phyloP scores from a whole-genome alignment of 768 basidiomycete genomes.

The Clavulina sp. region DNA sequence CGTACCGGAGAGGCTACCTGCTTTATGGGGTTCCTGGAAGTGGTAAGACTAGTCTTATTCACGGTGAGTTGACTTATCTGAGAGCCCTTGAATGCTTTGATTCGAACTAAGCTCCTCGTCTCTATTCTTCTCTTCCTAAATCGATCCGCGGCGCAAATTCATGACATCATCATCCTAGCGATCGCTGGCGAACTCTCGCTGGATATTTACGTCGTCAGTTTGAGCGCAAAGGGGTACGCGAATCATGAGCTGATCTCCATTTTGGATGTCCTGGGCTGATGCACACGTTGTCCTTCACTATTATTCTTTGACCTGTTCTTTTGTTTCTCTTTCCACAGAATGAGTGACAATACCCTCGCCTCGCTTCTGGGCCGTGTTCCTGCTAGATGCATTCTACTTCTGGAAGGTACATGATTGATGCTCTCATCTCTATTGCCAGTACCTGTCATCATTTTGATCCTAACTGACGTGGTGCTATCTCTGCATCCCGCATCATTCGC shows the following conservation, averaged over 20 bases:
- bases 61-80: constrained; percentile 1
- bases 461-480: too few relatives aligned
- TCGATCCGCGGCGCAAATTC: not conserved
- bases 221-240: constrained; percentile 77
- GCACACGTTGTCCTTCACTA: not conserved
- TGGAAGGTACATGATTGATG: constrained; percentile 52
- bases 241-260: too few relatives aligned
- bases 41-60: constrained; percentile 9
- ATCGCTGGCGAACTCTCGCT: constrained; percentile 47
- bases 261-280: not conserved
- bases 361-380: constrained; percentile 82
- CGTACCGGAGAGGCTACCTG: constrained; percentile 73
- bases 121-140: too few relatives aligned
- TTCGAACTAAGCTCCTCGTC: too few relatives aligned
- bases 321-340: constrained; percentile 26
- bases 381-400: constrained; percentile 76
- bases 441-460: not conserved
- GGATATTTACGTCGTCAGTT: constrained; percentile 80
- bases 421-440: too few relatives aligned
- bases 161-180: constrained; percentile 14
- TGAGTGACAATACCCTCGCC: constrained; percentile 79
- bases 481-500: too few relatives aligned
- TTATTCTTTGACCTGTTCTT: not conserved
- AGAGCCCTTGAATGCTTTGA: too few relatives aligned
- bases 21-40: constrained; percentile 42